Conservation (phyloP, 202 grass and related monocot genomes). For the Sporobolus alterniflorus region DNA sequence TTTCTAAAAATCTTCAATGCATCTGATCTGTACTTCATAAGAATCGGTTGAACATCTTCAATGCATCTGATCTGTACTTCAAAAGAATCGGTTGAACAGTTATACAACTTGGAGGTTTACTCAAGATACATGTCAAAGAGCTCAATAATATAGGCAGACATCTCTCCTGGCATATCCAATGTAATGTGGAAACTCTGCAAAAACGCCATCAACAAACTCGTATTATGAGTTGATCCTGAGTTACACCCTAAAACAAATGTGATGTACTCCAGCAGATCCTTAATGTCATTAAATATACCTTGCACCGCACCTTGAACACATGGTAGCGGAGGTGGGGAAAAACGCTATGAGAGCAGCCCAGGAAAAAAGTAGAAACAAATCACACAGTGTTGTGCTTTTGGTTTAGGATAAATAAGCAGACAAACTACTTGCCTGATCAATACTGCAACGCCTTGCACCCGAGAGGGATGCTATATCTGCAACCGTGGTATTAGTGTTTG, state of each 20-base stretch:
- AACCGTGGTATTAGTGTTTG: slow-evolving; percentile 66
- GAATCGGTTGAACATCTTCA: slow-evolving; percentile 59
- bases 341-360: slow-evolving; percentile 39
- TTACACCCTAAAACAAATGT: not conserved
- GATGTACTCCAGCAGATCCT: slow-evolving; percentile 30
- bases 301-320: slow-evolving; percentile 67
- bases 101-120: slow-evolving; percentile 64
- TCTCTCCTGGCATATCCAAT: slow-evolving; percentile 67
- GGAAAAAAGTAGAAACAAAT: not conserved
- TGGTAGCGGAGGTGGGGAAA: slow-evolving; percentile 74
- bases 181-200: slow-evolving; percentile 73
- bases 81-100: slow-evolving; percentile 59
- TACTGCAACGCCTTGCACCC: slow-evolving; percentile 69
- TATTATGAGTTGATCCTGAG: not conserved
- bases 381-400: not conserved
- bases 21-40: slow-evolving; percentile 76
- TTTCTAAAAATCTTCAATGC: slow-evolving; percentile 83
- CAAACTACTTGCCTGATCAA: slow-evolving; percentile 75
- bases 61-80: slow-evolving; percentile 76
- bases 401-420: not conserved
- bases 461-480: slow-evolving; percentile 79
- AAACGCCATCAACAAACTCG: slow-evolving; percentile 25
- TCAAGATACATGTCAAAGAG: slow-evolving; percentile 71
- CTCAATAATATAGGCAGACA: slow-evolving; percentile 65
- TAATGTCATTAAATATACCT: slow-evolving; percentile 67